Evolutionary conservation across 75 land plant species (phyloP), one percentile per base, ranked within the genome.

Genomic region (Adiantum capillusveneris): DNA sequence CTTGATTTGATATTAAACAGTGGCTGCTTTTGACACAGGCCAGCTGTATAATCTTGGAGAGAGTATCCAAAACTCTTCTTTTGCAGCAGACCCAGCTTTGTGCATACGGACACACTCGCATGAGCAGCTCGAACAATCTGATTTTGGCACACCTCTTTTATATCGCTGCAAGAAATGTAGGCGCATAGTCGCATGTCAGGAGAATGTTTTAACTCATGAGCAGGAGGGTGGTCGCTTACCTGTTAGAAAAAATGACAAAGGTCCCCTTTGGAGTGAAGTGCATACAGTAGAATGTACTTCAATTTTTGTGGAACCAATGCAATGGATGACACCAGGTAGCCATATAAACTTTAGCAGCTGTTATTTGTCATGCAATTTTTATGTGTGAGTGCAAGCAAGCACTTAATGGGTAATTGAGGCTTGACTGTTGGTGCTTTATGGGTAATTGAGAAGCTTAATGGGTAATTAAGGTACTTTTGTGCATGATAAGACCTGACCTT

Each of bases 121-220:
- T n/a, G n/a, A n/a, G n/a, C n/a, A n/a, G n/a, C 25, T 14, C n/a
- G 30, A 25, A 13, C 45, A 57, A 48, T 25, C 26, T 14, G 28
- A 24, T 18, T 28, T 25, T 22, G 27, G 45, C 17, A 5, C 17
- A 11, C 0, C 63, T 52, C 29, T 51, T 48, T 65, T 74, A 12
- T 95, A 80, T 63, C 90, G 96, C 26, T 95, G 99, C 79, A 95
- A 82, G 59, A 90, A 78, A 62, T 95, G 99, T 63, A 66, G 90
- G 53, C 82, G 97, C 69, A 56, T 90, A 59, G 83, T 95, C 58
- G 96, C 99, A 30, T 71, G 71, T 56, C 75, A 82, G 58, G 85
- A 77, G 17, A 83, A 94, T 78, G 81, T 90, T 30, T 62, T 90
- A 14, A 65, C 68, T 70, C 99, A 95, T 58, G 48, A 60, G 24